Evolutionary conservation across 1,139 yeast species (phyloP), one percentile per base, ranked within the genome.

Genomic region (Geotrichum citri-aurantii): DNA sequence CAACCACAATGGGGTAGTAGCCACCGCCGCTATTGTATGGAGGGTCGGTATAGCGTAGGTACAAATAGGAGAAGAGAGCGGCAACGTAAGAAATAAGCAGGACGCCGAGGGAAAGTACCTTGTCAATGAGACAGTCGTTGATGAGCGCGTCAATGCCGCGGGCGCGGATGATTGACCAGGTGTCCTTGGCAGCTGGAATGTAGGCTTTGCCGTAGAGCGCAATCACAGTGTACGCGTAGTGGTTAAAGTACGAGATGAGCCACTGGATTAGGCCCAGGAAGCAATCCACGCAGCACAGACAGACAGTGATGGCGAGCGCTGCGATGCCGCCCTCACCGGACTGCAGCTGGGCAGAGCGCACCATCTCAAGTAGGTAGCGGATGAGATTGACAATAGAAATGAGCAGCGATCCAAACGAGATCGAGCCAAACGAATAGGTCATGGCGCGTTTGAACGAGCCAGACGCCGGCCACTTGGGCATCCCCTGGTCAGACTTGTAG

Each of bases 401-500:
- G 66, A 90, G 81, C 65, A 91, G 75, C 1, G 95, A 87, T 0
- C 97, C 97, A 69, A 88, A 87, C 69, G 96, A 86, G 58, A 92
- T 86, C 2, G 97, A 88, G 0, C 98, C 97, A 69, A 91, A 87
- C 48, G 95, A 88, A 69, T 86, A 88, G 1, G 96, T 87, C 76
- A 89, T 74, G 1, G 96, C 89, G 66, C 96, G 80, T 68, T 82
- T 85, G 65, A 92, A 83, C 1, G 97, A 86, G 6, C 95, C 92
- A 59, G 84, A 73, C 0, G 95, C 95, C 10, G 96, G 95, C 75
- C 82, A 81, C 65, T 74, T 80, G 42, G 96, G 96, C 76, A 85
- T 79, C 3, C 96, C 96, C 67, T 86, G 88, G 68, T 86, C 92
- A 1, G 91, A 81, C 63, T 79, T 80, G 51, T 89, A 81, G 69